Percentiles rank a stretch among this genome's conserved stretches.
Evolutionary conservation across 2,329 filamentous ascomycete genomes (phyloP).

Genomic region (Endoconidiophora polonica): DNA sequence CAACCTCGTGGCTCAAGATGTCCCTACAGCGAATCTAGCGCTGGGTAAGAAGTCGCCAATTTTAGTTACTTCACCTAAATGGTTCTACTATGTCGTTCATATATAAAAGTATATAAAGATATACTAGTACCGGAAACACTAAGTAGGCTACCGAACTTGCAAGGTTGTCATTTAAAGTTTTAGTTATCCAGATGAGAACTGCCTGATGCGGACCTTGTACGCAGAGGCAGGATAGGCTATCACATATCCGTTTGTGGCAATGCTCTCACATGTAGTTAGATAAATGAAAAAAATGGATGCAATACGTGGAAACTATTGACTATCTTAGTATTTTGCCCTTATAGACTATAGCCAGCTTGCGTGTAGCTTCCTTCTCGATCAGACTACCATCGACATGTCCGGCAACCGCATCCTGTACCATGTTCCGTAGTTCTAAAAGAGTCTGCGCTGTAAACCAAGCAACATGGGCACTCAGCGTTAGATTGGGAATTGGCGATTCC

Average conservation of each 20-base stretch:
- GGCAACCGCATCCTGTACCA: slow-evolving; percentile 2
- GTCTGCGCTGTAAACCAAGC: slow-evolving; percentile 9
- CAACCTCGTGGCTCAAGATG: slow-evolving; percentile 21
- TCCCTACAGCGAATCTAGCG: slow-evolving; percentile 23
- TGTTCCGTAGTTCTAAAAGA: slow-evolving; percentile 1
- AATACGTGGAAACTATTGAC: neutral
- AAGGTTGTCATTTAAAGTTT: too few relatives aligned
- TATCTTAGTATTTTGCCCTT: neutral
- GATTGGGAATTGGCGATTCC: slow-evolving; percentile 4
- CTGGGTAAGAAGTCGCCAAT: slow-evolving; percentile 23
- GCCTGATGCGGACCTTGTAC: too few relatives aligned
- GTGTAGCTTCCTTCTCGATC: neutral
- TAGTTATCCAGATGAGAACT: too few relatives aligned
- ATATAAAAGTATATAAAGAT: too few relatives aligned
- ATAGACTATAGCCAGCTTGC: slow-evolving; percentile 5
- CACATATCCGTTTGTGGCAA: too few relatives aligned
- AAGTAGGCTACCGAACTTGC: too few relatives aligned
- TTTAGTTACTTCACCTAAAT: slow-evolving; percentile 22
- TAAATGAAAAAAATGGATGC: too few relatives aligned
- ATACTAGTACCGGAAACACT: too few relatives aligned
- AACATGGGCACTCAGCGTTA: slow-evolving; percentile 6
- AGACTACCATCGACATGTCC: slow-evolving; percentile 4
- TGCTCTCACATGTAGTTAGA: too few relatives aligned
- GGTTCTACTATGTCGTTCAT: too few relatives aligned
- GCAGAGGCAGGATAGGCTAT: too few relatives aligned